Evolutionary conservation across 371 early-diverging fungal genomes (phyloP).

Genomic region (Haplosporangium sp.): DNA sequence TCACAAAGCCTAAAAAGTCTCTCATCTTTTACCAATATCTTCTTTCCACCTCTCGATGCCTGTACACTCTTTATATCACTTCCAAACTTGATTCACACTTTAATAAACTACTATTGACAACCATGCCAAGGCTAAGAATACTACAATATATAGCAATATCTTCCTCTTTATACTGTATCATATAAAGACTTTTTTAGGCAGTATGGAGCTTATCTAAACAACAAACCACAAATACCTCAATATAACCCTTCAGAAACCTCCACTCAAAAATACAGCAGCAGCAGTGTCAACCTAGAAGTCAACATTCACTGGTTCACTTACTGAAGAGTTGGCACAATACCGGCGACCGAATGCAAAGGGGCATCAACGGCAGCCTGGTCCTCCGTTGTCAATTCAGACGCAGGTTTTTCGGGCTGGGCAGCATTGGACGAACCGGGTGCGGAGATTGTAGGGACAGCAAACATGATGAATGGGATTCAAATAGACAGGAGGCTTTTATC

Average conservation of each 20-base stretch:
- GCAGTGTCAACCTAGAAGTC: not conserved
- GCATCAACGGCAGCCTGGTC: conserved; percentile 58
- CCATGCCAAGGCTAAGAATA: too few species aligned
- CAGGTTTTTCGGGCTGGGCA: conserved; percentile 29
- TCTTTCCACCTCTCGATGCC: not conserved
- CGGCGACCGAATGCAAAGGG: conserved; percentile 72
- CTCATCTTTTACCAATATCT: not conserved
- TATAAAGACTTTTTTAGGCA: too few species aligned
- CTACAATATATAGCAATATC: too few species aligned
- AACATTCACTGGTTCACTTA: conserved; percentile 62
- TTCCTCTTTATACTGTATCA: too few species aligned
- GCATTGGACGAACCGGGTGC: conserved; percentile 43
- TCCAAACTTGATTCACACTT: too few species aligned
- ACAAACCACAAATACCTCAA: conserved; percentile 1
- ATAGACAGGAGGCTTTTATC: not conserved
- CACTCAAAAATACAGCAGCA: not conserved
- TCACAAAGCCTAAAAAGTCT: not conserved
- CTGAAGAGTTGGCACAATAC: conserved; percentile 89
- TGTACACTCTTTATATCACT: not conserved
- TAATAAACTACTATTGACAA: too few species aligned
- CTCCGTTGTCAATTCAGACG: conserved; percentile 38
- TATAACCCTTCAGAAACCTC: not conserved
- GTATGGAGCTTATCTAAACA: too few species aligned
- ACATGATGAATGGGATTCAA: conserved; percentile 32
- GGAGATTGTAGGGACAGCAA: conserved; percentile 46